Conservation (phyloP, 2,329 filamentous ascomycete genomes). For the Verticillium longisporum region DNA sequence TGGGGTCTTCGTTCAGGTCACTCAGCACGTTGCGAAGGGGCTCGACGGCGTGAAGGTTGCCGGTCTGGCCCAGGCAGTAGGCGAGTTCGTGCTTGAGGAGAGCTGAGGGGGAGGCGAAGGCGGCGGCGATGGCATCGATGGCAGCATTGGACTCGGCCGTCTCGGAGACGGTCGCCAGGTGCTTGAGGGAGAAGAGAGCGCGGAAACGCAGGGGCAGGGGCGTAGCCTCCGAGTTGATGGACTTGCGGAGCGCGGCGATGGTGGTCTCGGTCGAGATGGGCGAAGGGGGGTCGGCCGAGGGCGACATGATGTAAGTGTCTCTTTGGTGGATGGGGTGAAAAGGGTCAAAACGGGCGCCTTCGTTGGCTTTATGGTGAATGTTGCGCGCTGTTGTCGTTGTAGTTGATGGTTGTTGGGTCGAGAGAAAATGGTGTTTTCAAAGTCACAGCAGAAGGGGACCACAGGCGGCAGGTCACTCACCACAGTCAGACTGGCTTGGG, state of each 20-base stretch:
- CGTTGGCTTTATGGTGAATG: neutral
- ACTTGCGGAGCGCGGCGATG: constrained; percentile 61
- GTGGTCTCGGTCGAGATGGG: constrained; percentile 27
- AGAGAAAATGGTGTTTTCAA: neutral
- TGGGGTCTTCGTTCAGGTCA: constrained; percentile 77
- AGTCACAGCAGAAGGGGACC: too few relatives aligned
- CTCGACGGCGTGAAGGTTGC: constrained; percentile 66
- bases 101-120: constrained; percentile 76
- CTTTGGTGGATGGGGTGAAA: neutral
- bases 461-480: neutral
- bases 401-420: neutral
- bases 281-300: constrained; percentile 12
- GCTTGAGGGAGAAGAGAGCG: constrained; percentile 95
- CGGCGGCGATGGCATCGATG: constrained; percentile 80
- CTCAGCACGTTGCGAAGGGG: constrained; percentile 68
- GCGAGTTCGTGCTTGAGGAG: constrained; percentile 94
- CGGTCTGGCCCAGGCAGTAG: constrained; percentile 91
- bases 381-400: neutral
- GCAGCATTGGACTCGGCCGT: constrained; percentile 54
- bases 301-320: constrained; percentile 14
- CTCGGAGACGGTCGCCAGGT: constrained; percentile 66
- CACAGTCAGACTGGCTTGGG: neutral
- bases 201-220: constrained; percentile 87
- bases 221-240: constrained; percentile 71
- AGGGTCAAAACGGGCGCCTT: neutral